These are phyloP conservation scores for Artomyces pyxidatus DNA, from an alignment of 768 basidiomycete genomes.

Conservation along the genomic window DNA sequence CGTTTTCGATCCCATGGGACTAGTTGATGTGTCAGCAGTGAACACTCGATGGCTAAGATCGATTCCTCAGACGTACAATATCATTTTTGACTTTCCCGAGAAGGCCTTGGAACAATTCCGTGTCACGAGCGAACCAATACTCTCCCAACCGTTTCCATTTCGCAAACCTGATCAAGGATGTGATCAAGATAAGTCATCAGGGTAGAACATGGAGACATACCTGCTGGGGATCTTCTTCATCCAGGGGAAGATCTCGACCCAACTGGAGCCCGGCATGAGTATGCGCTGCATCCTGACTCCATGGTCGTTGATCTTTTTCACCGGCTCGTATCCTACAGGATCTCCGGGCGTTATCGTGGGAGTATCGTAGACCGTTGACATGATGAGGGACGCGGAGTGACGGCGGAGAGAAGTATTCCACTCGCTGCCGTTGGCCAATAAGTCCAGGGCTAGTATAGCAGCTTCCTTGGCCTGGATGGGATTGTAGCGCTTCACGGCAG, in stretches of 20 bases:
- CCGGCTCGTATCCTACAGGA: conserved; percentile 2
- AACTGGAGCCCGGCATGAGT: conserved; percentile 10
- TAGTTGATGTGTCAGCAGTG: neutral
- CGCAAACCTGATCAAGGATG: conserved; percentile 1
- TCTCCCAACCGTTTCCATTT: conserved; percentile 17
- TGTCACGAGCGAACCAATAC: conserved; percentile 13
- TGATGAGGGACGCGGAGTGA: conserved; percentile 9
- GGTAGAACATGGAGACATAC: too few relatives aligned
- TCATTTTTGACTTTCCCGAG: conserved; percentile 8
- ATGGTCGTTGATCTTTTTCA: conserved; percentile 13
- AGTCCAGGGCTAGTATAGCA: conserved; percentile 4
- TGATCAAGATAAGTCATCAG: neutral
- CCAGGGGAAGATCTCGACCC: conserved; percentile 15
- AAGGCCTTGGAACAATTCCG: conserved; percentile 7
- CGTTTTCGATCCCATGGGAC: conserved; percentile 7
- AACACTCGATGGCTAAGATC: too few relatives aligned
- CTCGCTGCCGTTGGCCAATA: conserved; percentile 1
- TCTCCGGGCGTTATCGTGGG: conserved; percentile 5
- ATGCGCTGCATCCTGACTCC: conserved; percentile 8
- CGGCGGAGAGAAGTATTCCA: conserved; percentile 10
- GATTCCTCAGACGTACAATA: too few relatives aligned
- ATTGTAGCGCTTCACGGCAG: conserved; percentile 5
- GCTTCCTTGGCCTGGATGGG: conserved; percentile 5
- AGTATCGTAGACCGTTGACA: conserved; percentile 12
- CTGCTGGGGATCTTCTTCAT: conserved; percentile 16